These are phyloP conservation scores for Lepiota subincarnata DNA, from an alignment of 768 basidiomycete species.

Conservation along the genomic window DNA sequence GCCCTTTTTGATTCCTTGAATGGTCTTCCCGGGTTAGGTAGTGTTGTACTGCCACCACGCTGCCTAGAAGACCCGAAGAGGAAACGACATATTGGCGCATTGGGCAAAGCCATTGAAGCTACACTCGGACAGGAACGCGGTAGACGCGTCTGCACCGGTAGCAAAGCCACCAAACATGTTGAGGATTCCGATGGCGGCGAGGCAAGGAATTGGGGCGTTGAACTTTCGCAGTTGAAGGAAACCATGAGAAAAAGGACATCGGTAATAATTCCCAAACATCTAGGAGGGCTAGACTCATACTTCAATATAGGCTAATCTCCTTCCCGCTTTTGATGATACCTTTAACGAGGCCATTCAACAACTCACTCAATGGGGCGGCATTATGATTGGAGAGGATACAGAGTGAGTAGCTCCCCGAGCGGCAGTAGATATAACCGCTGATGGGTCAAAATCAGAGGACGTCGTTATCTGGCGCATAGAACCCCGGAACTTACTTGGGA, in stretches of 20 bases:
- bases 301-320: conserved; percentile 45
- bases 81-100: conserved; percentile 64
- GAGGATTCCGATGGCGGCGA: conserved; percentile 57
- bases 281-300: conserved; percentile 1
- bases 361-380: conserved; percentile 67
- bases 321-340: conserved; percentile 61
- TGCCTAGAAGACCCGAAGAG: conserved; percentile 77
- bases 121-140: conserved; percentile 62
- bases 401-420: conserved; percentile 42
- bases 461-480: conserved; percentile 72
- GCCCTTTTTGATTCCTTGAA: conserved; percentile 45
- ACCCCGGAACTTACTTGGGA: conserved; percentile 62
- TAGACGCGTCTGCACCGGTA: conserved; percentile 58
- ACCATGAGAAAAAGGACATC: conserved; percentile 53
- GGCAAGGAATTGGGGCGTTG: conserved; percentile 74
- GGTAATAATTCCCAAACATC: conserved; percentile 32
- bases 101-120: conserved; percentile 71
- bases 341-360: conserved; percentile 80
- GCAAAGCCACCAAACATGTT: conserved; percentile 24
- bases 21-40: conserved; percentile 74
- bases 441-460: conserved; percentile 42
- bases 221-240: conserved; percentile 54
- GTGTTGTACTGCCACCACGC: conserved; percentile 69
- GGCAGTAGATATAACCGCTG: conserved; percentile 11
- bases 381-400: conserved; percentile 60